phyloP scores from a whole-genome alignment of 371 early-diverging fungal species.

The Chytridium lagenaria region DNA sequence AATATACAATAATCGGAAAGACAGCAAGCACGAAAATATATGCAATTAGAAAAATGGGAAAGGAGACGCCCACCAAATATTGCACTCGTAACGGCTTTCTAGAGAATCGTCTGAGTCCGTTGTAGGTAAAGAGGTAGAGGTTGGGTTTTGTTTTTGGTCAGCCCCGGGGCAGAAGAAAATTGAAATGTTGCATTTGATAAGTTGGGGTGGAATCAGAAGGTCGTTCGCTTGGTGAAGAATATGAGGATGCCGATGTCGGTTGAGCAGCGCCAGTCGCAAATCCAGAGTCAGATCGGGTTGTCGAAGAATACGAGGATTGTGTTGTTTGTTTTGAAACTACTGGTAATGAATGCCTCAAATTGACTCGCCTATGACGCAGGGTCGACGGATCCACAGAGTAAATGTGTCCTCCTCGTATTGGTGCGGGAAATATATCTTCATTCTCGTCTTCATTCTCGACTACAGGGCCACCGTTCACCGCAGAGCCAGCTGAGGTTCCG shows the following conservation, averaged over 20 bases:
- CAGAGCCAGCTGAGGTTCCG: too few relatives aligned
- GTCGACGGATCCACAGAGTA: slow-evolving; percentile 13
- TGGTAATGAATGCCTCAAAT: slow-evolving; percentile 11
- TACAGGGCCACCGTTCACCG: not conserved
- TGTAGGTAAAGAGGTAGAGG: slow-evolving; percentile 5
- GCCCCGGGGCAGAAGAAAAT: too few relatives aligned
- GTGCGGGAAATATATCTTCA: not conserved
- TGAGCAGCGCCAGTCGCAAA: not conserved
- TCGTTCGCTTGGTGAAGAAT: slow-evolving; percentile 7
- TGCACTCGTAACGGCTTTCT: slow-evolving; percentile 41
- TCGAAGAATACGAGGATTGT: too few relatives aligned
- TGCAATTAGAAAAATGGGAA: not conserved
- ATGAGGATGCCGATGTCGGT: not conserved
- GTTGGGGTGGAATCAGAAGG: too few relatives aligned
- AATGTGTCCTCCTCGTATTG: not conserved
- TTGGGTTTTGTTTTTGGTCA: too few relatives aligned
- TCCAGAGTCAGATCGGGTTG: not conserved
- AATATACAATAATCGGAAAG: not conserved
- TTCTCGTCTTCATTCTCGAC: not conserved
- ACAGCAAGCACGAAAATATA: not conserved
- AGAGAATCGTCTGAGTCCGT: not conserved
- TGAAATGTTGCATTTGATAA: not conserved
- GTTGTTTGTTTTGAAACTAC: too few relatives aligned
- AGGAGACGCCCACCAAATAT: slow-evolving; percentile 37
- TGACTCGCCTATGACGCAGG: slow-evolving; percentile 14